Evolutionary conservation across 2,329 filamentous ascomycete genomes (phyloP), one percentile per base, ranked within the genome.

Genomic region (Cadophora luteo-olivacea): DNA sequence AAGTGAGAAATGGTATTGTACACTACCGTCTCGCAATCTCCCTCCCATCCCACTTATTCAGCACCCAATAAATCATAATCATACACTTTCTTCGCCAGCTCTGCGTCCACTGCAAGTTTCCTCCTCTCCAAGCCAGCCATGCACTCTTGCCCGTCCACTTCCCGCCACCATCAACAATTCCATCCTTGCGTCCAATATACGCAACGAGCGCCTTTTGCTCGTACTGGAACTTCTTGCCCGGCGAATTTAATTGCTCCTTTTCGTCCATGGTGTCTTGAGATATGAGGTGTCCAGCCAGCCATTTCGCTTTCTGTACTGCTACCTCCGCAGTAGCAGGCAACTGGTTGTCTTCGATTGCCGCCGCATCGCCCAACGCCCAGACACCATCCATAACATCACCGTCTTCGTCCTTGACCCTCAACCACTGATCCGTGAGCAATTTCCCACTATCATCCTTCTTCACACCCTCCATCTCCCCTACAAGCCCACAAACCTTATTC

Each of bases 241-340:
- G 41, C 11, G 25, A 25, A 11, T 16, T 29, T 16, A n/a, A 14
- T 52, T 25, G 32, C 9, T 25, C 1, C 36, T 51, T 52, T 45
- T 38, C 48, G 7, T 12, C 5, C 11, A 9, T 16, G 3, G 12
- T 9, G 7, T 19, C n/a, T 22, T 33, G 45, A 25, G 32, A 38
- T n/a, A 66, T 92, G 57, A 93, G 80, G 16, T 82, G 81, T 77
- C 87, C 88, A 7, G 87, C 89, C 4, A 93, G 84, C 82, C 90
- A 90, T 1, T 81, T 79, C 0, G 91, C 91, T 78, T 93, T 90
- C 76, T 93, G 91, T 55, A 86, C 87, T 0, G 91, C 91, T 0
- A 93, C 91, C 76, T 93, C 91, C 0, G 91, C 91, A 4, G 91
- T 93, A 3, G 90, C 90, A 4, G 91, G 82, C 19, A 84, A 81